Evolutionary conservation across 306 rosid species (phyloP), one percentile per base, ranked within the genome.

Genomic region (Crotalaria pallida): DNA sequence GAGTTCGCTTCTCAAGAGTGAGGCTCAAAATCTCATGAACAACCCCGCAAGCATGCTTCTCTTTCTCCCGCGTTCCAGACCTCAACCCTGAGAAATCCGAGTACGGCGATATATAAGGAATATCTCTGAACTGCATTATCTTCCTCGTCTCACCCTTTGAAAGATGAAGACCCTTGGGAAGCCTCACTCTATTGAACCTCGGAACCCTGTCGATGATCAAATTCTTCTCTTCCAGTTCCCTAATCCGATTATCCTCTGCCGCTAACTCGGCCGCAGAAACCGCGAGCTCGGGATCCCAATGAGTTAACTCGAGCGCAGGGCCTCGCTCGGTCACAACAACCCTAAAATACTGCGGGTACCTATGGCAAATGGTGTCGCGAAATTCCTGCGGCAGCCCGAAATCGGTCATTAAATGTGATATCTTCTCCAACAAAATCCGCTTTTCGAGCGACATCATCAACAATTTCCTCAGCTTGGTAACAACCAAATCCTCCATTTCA

Each of bases 261-360:
- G 94, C 58, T 48, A 92, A 52, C 87, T 92, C 96, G 8, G 92
- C 89, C 0, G 95, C 98, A 16, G 96, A 89, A 72, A 92, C 92
- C 2, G 96, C 98, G 71, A 92, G 90, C 74, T 92, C 84, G 10
- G 98, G 95, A 81, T 92, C 98, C 98, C 96, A 89, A 65, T 87
- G 89, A 31, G 92, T 92, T 77, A 92, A 84, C 34, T 92, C 98
- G 27, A 92, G 81, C 0, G 96, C 92, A 4, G 90, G 95, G 26
- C 98, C 98, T 11, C 88, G 53, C 34, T 56, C 90, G 16, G 98
- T 92, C 43, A 84, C 83, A 59, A 89, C 96, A 52, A 92, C 92
- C 78, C 74, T 81, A 72, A 89, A 92, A 73, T 77, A 92, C 15
- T 92, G 95, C 0, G 96, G 95, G 66, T 92, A 92, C 23, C 92